Evolutionary conservation across 2,329 filamentous ascomycete species (phyloP).

Genomic region (Verticillium zaregamsianum): DNA sequence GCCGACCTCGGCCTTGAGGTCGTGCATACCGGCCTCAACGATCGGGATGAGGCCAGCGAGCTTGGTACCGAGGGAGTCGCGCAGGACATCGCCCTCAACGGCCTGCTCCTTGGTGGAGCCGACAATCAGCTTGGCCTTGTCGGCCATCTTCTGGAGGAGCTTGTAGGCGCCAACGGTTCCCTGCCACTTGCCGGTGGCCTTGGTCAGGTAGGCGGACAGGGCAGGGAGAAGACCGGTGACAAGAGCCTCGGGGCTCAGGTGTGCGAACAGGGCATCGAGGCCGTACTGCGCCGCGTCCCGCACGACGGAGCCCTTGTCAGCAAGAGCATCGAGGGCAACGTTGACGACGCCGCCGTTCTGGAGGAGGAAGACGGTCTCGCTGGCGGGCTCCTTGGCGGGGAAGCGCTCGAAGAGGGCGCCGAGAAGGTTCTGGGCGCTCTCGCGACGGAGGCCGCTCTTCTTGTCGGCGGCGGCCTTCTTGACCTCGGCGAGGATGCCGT

Average conservation of each 20-base stretch:
- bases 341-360: conserved; percentile 71
- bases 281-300: conserved; percentile 92
- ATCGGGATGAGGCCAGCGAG: conserved; percentile 85
- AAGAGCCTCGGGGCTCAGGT: conserved; percentile 76
- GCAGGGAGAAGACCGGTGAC: conserved; percentile 78
- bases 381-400: conserved; percentile 69
- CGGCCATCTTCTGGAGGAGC: conserved; percentile 87
- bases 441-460: conserved; percentile 80
- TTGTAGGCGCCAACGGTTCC: conserved; percentile 83
- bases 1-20: conserved; percentile 82
- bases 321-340: conserved; percentile 75
- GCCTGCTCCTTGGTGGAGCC: conserved; percentile 79
- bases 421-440: conserved; percentile 91
- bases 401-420: conserved; percentile 92
- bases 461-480: conserved; percentile 83
- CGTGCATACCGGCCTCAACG: conserved; percentile 92
- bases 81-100: conserved; percentile 79
- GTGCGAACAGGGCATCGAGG: conserved; percentile 79
- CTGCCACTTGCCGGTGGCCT: conserved; percentile 93
- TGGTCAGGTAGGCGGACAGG: conserved; percentile 70
- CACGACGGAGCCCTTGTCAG: conserved; percentile 86
- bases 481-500: conserved; percentile 51
- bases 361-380: conserved; percentile 77
- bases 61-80: conserved; percentile 85
- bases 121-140: conserved; percentile 84